A percentile compares a stretch with the other conserved stretches of the same genome.
These are phyloP conservation scores for Russula dissimulans DNA, from an alignment of 768 basidiomycete genomes.

Conservation along the genomic window DNA sequence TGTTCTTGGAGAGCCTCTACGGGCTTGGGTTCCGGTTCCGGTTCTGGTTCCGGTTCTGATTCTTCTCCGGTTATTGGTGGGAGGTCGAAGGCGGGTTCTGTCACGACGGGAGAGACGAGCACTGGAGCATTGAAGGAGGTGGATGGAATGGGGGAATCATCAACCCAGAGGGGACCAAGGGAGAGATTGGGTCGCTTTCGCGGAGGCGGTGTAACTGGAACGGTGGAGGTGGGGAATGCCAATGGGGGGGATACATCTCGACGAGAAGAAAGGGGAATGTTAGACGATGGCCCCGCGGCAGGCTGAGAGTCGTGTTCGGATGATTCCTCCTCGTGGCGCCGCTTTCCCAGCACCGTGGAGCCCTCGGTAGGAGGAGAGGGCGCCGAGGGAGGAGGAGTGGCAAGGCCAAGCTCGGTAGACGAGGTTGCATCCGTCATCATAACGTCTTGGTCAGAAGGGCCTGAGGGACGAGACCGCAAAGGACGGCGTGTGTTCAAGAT, in stretches of 20 bases:
- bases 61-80: slow-evolving; percentile 1
- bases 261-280: neutral
- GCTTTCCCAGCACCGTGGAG: neutral
- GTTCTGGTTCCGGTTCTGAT: no score
- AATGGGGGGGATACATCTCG: neutral
- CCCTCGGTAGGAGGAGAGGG: neutral
- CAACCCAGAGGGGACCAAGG: neutral
- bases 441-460: neutral
- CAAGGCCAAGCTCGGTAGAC: neutral
- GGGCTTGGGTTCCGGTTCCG: neutral
- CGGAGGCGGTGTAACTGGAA: neutral
- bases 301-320: neutral
- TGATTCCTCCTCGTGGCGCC: neutral
- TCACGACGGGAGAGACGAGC: slow-evolving; percentile 24
- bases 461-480: neutral
- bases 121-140: neutral
- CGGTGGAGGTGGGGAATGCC: neutral
- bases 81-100: slow-evolving; percentile 23
- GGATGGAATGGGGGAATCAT: no score
- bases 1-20: slow-evolving; percentile 7
- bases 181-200: neutral
- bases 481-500: neutral
- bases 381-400: neutral
- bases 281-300: neutral
- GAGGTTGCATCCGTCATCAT: neutral